These are phyloP conservation scores for Leccinum variabile DNA, from an alignment of 1,284 basidiomycete genomes.

Conservation along the genomic window DNA sequence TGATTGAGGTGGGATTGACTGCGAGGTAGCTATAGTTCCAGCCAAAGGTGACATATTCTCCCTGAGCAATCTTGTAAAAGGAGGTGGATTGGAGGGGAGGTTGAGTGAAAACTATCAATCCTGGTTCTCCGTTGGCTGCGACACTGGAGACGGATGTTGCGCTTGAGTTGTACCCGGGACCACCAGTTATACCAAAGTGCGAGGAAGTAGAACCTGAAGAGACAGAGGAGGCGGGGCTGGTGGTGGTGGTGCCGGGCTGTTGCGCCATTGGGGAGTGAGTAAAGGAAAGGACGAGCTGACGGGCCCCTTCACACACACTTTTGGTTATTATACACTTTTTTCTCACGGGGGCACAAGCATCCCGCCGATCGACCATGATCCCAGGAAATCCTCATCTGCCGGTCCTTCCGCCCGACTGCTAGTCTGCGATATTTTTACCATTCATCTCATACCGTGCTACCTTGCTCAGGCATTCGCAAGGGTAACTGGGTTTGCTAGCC, in stretches of 20 bases:
- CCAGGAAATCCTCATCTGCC: too few relatives aligned
- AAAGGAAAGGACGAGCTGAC: not conserved
- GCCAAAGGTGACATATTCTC: slow-evolving; percentile 81
- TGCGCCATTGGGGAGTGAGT: slow-evolving; percentile 20
- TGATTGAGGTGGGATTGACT: slow-evolving; percentile 69
- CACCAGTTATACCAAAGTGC: slow-evolving; percentile 28
- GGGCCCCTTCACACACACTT: not conserved
- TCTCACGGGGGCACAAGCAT: not conserved
- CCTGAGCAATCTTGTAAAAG: slow-evolving; percentile 85
- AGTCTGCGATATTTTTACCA: not conserved
- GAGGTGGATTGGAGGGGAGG: slow-evolving; percentile 79
- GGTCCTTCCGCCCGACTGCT: not conserved
- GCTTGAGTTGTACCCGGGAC: slow-evolving; percentile 24
- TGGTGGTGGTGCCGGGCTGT: slow-evolving; percentile 9
- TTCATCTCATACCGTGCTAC: not conserved
- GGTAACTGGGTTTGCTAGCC: not conserved
- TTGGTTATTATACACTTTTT: not conserved
- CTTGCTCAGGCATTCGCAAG: not conserved
- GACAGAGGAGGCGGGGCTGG: slow-evolving; percentile 1
- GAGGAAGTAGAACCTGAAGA: not conserved
- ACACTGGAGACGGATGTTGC: slow-evolving; percentile 37
- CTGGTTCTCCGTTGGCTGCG: slow-evolving; percentile 59
- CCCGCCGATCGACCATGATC: not conserved
- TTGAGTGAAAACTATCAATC: slow-evolving; percentile 70
- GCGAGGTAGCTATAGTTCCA: slow-evolving; percentile 85